Evolutionary conservation across 805 yeast species (phyloP).

Genomic region (Hanseniaspora jakobsenii): DNA sequence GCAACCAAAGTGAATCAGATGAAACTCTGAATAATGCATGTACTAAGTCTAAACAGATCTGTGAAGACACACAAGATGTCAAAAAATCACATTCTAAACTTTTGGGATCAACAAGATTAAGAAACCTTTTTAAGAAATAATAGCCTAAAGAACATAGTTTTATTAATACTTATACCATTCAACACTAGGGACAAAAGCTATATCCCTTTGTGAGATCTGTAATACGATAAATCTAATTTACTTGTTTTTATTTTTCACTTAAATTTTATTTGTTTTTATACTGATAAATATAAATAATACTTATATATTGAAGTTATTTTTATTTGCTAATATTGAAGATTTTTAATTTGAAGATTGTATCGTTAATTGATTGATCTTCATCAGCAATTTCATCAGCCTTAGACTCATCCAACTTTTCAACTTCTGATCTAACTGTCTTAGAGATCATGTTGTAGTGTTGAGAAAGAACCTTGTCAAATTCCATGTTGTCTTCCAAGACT

Average conservation of each 20-base stretch:
- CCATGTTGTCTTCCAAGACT: constrained; percentile 49
- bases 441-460: constrained; percentile 56
- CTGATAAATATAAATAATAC: no score
- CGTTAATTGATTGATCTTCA: constrained; percentile 77
- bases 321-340: constrained; percentile 43
- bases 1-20: no score
- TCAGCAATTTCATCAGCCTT: constrained; percentile 53
- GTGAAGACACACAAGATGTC: no score
- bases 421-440: constrained; percentile 59
- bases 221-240: no score
- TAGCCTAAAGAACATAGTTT: neutral
- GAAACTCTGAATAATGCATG: no score
- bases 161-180: neutral
- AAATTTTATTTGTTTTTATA: no score
- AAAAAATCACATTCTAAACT: no score
- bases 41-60: no score
- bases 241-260: neutral
- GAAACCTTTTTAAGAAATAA: neutral
- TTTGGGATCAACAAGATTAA: constrained; percentile 3
- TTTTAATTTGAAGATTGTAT: constrained; percentile 65
- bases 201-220: no score
- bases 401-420: constrained; percentile 35
- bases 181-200: no score
- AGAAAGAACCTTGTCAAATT: constrained; percentile 47
- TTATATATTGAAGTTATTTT: no score